Conservation (phyloP, 2,329 filamentous ascomycete species). For the Penicillium frequentans region DNA sequence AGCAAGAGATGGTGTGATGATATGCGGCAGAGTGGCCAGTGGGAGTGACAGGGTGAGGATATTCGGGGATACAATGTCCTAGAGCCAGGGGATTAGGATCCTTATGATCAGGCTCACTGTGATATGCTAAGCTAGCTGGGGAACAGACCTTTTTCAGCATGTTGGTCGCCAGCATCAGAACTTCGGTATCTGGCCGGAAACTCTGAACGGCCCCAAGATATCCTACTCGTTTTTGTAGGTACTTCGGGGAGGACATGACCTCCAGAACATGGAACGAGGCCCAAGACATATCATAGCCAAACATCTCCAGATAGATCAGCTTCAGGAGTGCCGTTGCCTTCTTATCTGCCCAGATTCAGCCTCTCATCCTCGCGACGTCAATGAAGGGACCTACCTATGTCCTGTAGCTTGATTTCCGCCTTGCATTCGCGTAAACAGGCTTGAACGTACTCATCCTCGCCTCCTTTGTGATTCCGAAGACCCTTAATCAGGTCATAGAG, state of each 20-base stretch:
- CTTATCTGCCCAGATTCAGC: conserved; percentile 61
- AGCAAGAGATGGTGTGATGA: conserved; percentile 89
- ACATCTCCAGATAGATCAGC: conserved; percentile 97
- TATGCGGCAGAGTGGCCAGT: conserved; percentile 85
- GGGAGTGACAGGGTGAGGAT: conserved; percentile 80
- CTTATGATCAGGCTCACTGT: neutral
- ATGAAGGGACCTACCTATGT: conserved; percentile 68
- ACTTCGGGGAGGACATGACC: conserved; percentile 96
- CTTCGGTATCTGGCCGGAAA: conserved; percentile 92
- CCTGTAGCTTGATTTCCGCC: conserved; percentile 84
- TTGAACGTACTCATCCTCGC: conserved; percentile 92
- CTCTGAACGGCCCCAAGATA: conserved; percentile 95
- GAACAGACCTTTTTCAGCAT: conserved; percentile 78
- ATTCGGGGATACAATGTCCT: conserved; percentile 64
- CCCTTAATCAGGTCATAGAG: conserved; percentile 98
- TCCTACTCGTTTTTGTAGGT: conserved; percentile 90
- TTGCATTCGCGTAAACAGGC: conserved; percentile 94
- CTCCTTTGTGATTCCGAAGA: conserved; percentile 90
- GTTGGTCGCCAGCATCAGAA: conserved; percentile 96
- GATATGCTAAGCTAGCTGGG: neutral
- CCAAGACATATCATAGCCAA: conserved; percentile 99
- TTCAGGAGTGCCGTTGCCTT: conserved; percentile 96
- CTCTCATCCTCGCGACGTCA: neutral
- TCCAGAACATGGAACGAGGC: conserved; percentile 97
- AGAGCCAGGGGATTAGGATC: neutral